Conservation (phyloP, 208 protist species). For the Trypanosoma scelopori region DNA sequence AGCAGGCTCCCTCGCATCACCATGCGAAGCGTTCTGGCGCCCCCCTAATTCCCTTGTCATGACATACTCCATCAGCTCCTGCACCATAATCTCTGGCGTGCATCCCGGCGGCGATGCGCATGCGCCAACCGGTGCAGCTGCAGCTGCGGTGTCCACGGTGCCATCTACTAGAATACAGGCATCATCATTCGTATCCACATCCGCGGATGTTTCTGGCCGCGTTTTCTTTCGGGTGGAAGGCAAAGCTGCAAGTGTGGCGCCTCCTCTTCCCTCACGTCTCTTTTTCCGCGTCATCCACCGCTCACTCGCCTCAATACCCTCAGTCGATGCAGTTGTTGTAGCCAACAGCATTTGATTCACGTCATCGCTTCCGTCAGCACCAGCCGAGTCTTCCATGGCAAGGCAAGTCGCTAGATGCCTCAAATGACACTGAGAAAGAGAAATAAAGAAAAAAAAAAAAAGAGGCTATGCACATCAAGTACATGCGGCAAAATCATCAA, state of each 20-base stretch:
- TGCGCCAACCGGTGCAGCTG: not conserved
- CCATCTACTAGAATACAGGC: slow-evolving; percentile 20
- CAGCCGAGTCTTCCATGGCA: not conserved
- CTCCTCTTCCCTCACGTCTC: slow-evolving; percentile 2
- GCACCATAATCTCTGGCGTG: slow-evolving; percentile 28
- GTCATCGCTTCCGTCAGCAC: slow-evolving; percentile 21
- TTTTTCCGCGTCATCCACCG: slow-evolving; percentile 32
- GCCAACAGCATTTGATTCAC: slow-evolving; percentile 52
- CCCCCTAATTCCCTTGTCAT: slow-evolving; percentile 54
- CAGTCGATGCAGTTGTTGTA: slow-evolving; percentile 48
- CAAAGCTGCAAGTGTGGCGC: not conserved
- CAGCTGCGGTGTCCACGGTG: not conserved
- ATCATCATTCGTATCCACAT: slow-evolving; percentile 22
- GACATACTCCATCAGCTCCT: slow-evolving; percentile 69
- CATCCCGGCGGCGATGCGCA: not conserved
- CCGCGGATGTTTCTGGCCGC: not conserved
- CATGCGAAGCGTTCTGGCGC: slow-evolving; percentile 43
- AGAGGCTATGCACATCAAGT: too few relatives aligned
- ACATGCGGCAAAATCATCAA: too few relatives aligned
- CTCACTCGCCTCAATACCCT: slow-evolving; percentile 34
- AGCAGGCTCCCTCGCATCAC: not conserved
- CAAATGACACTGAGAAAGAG: not conserved
- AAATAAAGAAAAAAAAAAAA: slow-evolving; percentile 2
- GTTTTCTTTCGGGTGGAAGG: not conserved
- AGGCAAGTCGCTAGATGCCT: not conserved